Base-by-base conservation (phyloP, 495 filamentous ascomycete species). In the Aspergillus nanangensis region DNA sequence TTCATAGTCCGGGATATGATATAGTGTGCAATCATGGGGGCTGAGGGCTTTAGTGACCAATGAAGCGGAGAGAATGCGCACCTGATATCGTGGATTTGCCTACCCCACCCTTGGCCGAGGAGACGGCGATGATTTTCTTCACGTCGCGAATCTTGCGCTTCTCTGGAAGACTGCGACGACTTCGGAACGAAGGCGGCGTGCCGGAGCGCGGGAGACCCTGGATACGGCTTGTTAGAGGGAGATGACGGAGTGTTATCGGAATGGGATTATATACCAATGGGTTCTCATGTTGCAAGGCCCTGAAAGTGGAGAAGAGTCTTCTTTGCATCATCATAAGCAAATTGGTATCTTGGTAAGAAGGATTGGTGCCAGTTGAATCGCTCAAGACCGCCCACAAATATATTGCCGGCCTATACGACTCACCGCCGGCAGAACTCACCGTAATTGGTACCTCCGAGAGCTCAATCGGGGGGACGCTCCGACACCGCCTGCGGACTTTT, bases 101-200 rank as follows among this genome's bases (percentile, higher is more conserved):
- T 1, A 99, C 93, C 27, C 93, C 93, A 8, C 93, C 93, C 56
- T 99, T 99, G 5, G 94, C 93, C 0, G 90, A 96, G 27, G 88
- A 95, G 14, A 99, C 86, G 23, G 88, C 92, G 45, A 99, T 77
- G 14, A 96, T 80, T 57, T 96, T 93, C 55, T 78, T 75, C 38
- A 97, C 91, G 60, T 86, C 79, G 14, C 76, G 78, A 51, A 99
- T 91, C 57, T 74, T 77, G 41, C 88, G 81, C 54, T 87, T 84
- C 47, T 86, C 70, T 2, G 93, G 94, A 8, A 96, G 78, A 19
- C 90, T 88, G 51, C 90, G 82, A 48, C 90, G 89, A 34, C 88
- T 83, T 20, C 84, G 86, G 53, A 95, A 79, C 41, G 75, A 67
- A 24, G 83, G 82, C 37, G 81, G 80, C 3, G 82, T 83, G 38